Evolutionary conservation across 257 asterid species (phyloP).

Genomic region (Lavandula angustifolia): DNA sequence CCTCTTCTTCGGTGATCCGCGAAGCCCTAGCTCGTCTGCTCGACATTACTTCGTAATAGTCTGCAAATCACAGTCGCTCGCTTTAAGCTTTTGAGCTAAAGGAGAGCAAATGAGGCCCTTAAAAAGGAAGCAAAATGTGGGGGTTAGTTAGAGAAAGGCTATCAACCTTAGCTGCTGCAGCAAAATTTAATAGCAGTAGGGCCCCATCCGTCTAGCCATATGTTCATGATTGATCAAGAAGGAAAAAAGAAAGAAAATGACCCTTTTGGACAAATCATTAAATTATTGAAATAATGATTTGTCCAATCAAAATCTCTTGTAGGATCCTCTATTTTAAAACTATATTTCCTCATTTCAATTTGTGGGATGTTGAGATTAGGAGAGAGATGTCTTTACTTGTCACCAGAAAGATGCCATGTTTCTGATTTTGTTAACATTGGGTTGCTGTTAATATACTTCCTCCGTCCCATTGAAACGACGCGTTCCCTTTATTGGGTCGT

Average conservation of each 20-base stretch:
- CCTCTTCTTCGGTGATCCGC: conserved; percentile 52
- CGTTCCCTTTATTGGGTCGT: too few species aligned
- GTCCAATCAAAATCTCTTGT: too few species aligned
- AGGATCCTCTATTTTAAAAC: too few species aligned
- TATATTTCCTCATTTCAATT: too few species aligned
- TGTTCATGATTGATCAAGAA: neutral
- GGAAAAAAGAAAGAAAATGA: too few species aligned
- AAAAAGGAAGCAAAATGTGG: conserved; percentile 38
- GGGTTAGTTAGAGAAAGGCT: conserved; percentile 35
- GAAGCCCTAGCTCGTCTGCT: conserved; percentile 45
- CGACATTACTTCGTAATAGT: conserved; percentile 38
- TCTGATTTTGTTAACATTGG: conserved; percentile 24
- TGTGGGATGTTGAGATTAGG: too few species aligned
- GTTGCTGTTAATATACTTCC: conserved; percentile 14
- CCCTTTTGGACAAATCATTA: too few species aligned
- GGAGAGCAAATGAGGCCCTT: conserved; percentile 35
- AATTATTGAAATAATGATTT: too few species aligned
- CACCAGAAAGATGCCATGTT: conserved; percentile 56
- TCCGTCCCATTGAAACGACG: too few species aligned
- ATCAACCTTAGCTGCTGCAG: conserved; percentile 3
- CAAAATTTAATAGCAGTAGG: conserved; percentile 29
- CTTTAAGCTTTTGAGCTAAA: conserved; percentile 22
- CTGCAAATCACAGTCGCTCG: neutral
- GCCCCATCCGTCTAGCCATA: conserved; percentile 37
- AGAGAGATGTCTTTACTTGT: neutral